Base-by-base conservation (phyloP, 371 early-diverging fungal species). In the Parasitella parasitica region DNA sequence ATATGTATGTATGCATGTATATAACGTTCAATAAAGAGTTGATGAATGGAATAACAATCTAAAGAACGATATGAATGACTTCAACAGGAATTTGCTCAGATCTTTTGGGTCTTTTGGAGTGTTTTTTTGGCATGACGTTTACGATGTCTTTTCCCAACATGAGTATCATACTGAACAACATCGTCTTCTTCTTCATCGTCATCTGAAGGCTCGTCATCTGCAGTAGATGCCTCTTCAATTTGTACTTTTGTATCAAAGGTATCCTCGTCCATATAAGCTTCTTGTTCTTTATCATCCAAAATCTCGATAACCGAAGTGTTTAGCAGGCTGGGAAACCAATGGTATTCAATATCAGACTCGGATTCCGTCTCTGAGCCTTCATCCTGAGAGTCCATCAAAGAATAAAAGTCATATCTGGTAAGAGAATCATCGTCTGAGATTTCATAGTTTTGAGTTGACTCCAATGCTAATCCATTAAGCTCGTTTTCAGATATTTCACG, bases 271-370 rank as follows among this genome's bases (percentile, higher is more conserved):
- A 60, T 52, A 12, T 53, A 60, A 3, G 36, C 34, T n/a, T 59
- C 57, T 16, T 64, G 48, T 12, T 60, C 56, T 8, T 48, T 11
- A 32, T 66, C 66, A 15, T 66, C 66, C 39, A 70, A 59, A 16
- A 66, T 50, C 46, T 70, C 36, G 22, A 70, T 70, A 12, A 59
- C 16, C 0, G 70, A 66, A 13, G 32, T 41, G 12, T 36, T 54
- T 16, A 63, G 22, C 12, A 70, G 37, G 13, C 66, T 66, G 27
- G 70, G 66, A 56, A 70, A 70, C 70, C 70, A 70, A 35, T 66
- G 50, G 15, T 64, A 37, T 48, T 70, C 66, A 9, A 70, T 34
- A 20, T 70, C 70, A 6, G 66, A 65, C 28, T 70, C 67, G 4
- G 57, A 57, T 41, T 56, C 48, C 13, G 35, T 27, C 18, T 18